A percentile compares a stretch with the other conserved stretches of the same genome.
These are phyloP conservation scores for Vicia villosa DNA, from an alignment of 306 rosid species.

Conservation along the genomic window DNA sequence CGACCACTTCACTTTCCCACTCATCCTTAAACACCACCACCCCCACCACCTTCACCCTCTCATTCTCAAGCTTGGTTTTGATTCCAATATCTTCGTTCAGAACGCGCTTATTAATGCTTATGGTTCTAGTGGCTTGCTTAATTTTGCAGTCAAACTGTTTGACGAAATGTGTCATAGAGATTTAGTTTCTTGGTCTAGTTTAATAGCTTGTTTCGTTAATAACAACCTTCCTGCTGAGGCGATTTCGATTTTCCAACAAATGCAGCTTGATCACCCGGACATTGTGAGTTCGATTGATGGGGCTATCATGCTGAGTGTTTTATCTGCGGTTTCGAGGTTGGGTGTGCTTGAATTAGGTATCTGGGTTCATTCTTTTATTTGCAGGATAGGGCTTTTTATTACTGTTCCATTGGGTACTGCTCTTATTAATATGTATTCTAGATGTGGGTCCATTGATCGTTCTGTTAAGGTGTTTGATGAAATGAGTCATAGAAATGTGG, in stretches of 20 bases:
- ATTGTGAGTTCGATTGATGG: conserved; percentile 39
- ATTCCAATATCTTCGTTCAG: conserved; percentile 47
- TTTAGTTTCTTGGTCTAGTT: conserved; percentile 63
- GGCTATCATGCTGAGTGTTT: conserved; percentile 51
- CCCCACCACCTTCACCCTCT: conserved; percentile 43
- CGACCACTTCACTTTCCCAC: conserved; percentile 67
- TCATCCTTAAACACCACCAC: conserved; percentile 49
- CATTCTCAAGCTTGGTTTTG: conserved; percentile 50
- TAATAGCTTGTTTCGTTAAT: conserved; percentile 47
- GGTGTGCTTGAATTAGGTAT: conserved; percentile 60
- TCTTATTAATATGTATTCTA: conserved; percentile 62
- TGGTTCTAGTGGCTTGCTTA: conserved; percentile 41
- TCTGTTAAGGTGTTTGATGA: conserved; percentile 51
- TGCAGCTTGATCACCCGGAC: conserved; percentile 52
- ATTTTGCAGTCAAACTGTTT: conserved; percentile 48
- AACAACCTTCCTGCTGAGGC: conserved; percentile 48
- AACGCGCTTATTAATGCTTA: conserved; percentile 51
- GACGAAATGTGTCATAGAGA: conserved; percentile 52
- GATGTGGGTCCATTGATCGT: conserved; percentile 60
- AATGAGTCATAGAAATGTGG: conserved; percentile 52
- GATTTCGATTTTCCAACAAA: conserved; percentile 46
- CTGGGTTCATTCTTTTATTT: conserved; percentile 51
- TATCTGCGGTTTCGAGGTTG: conserved; percentile 57
- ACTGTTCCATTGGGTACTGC: conserved; percentile 61
- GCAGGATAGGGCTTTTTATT: conserved; percentile 33